phyloP scores from a whole-genome alignment of 805 yeast species.

The Yamadazyma sp. region DNA sequence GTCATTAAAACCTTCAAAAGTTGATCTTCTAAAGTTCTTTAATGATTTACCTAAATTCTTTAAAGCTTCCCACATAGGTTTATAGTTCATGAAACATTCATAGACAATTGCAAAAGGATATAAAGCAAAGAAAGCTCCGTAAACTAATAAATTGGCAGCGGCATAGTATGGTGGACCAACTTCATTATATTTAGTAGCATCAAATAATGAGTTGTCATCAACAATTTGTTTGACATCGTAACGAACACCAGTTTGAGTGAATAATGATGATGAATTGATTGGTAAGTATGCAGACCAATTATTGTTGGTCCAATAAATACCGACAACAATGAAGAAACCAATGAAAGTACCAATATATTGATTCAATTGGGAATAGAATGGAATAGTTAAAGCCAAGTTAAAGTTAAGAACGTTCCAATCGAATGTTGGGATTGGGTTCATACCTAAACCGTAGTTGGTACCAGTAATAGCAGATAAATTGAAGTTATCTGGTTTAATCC shows the following conservation, averaged over 20 bases:
- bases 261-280: conserved; percentile 18
- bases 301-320: conserved; percentile 26
- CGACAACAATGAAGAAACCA: conserved; percentile 22
- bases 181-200: conserved; percentile 16
- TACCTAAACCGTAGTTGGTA: conserved; percentile 22
- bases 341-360: conserved; percentile 22
- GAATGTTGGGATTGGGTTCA: conserved; percentile 28
- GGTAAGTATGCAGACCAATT: conserved; percentile 30
- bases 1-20: conserved; percentile 34
- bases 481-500: conserved; percentile 26
- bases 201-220: conserved; percentile 30
- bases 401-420: conserved; percentile 24
- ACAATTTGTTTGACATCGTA: conserved; percentile 29
- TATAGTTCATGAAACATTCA: conserved; percentile 37
- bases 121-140: conserved; percentile 39
- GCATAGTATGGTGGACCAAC: conserved; percentile 23
- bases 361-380: conserved; percentile 23
- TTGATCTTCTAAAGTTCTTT: conserved; percentile 12
- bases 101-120: conserved; percentile 55
- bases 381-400: conserved; percentile 17
- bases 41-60: conserved; percentile 18
- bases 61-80: conserved; percentile 30
- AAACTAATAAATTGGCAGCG: conserved; percentile 23
- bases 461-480: conserved; percentile 26
- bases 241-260: conserved; percentile 20